Evolutionary conservation across 768 basidiomycete species (phyloP).

Genomic region (Pilatotrama ljubarskyi): DNA sequence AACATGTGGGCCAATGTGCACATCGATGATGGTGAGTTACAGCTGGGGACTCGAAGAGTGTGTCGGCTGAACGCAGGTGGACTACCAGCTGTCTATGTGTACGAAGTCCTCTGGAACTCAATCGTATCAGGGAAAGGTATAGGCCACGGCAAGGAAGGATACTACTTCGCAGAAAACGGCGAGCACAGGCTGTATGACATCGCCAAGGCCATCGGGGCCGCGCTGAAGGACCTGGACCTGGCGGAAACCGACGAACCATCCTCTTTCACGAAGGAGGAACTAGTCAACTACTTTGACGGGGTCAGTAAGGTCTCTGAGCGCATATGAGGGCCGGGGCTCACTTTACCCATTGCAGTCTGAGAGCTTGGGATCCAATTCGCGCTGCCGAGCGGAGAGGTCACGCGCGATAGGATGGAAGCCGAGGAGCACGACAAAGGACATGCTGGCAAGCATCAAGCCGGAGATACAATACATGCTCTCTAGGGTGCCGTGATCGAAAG

Average conservation of each 20-base stretch:
- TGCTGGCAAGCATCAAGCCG: slow-evolving; percentile 43
- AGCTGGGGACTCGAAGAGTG: background rate
- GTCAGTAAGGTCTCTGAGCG: background rate
- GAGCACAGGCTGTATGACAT: slow-evolving; percentile 32
- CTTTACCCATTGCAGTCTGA: background rate
- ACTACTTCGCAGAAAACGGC: slow-evolving; percentile 29
- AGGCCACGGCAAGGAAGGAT: slow-evolving; percentile 35
- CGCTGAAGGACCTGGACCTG: slow-evolving; percentile 27
- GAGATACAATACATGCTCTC: slow-evolving; percentile 36
- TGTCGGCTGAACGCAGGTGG: background rate
- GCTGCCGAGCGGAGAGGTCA: slow-evolving; percentile 24
- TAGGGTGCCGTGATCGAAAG: background rate
- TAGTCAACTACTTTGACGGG: slow-evolving; percentile 36
- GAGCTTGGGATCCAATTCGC: slow-evolving; percentile 17
- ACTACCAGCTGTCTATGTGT: slow-evolving; percentile 40
- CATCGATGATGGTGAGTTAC: slow-evolving; percentile 48
- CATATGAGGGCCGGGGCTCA: background rate
- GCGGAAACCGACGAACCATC: slow-evolving; percentile 38
- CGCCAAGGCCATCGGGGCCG: slow-evolving; percentile 34
- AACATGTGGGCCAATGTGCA: slow-evolving; percentile 63
- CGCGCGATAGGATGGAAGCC: slow-evolving; percentile 48
- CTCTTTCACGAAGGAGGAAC: slow-evolving; percentile 42
- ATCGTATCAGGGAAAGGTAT: slow-evolving; percentile 20
- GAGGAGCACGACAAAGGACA: slow-evolving; percentile 39
- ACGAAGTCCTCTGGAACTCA: slow-evolving; percentile 40